These are phyloP conservation scores for Trichoderma asperelloides DNA, from an alignment of 495 filamentous ascomycete genomes.

Conservation along the genomic window DNA sequence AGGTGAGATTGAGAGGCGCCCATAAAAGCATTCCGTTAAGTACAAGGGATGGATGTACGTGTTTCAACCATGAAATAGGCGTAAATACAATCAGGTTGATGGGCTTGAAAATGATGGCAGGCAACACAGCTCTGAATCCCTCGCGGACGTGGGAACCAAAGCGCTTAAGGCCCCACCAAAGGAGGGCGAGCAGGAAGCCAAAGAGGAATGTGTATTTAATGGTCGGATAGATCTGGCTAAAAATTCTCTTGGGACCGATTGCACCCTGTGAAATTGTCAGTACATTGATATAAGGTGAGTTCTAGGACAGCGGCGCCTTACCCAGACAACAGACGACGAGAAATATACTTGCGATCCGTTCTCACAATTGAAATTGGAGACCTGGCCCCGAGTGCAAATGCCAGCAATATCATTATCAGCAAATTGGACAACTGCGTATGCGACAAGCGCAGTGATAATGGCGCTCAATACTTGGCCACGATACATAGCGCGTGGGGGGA, in stretches of 20 bases:
- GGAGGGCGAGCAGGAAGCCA: neutral
- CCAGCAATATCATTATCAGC: slow-evolving; percentile 30
- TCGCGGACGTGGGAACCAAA: neutral
- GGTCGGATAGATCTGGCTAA: neutral
- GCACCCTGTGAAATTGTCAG: neutral
- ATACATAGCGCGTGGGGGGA: slow-evolving; percentile 31
- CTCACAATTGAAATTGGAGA: slow-evolving; percentile 29
- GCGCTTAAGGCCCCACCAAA: neutral
- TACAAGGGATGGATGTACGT: slow-evolving; percentile 24
- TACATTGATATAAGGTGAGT: neutral
- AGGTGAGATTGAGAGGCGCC: slow-evolving; percentile 24
- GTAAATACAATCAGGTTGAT: neutral
- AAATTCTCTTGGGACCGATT: neutral
- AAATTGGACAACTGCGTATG: slow-evolving; percentile 26
- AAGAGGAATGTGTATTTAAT: neutral
- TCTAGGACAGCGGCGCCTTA: neutral
- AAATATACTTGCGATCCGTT: slow-evolving; percentile 35
- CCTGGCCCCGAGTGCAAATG: slow-evolving; percentile 30
- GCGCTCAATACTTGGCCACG: slow-evolving; percentile 33
- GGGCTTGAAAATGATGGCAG: neutral
- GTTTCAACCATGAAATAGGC: slow-evolving; percentile 18
- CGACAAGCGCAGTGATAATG: slow-evolving; percentile 30
- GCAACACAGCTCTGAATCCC: neutral
- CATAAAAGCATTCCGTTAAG: slow-evolving; percentile 27
- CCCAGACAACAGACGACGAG: slow-evolving; percentile 37